Evolutionary conservation across 306 rosid species (phyloP).

Genomic region (Castanea mollissima): DNA sequence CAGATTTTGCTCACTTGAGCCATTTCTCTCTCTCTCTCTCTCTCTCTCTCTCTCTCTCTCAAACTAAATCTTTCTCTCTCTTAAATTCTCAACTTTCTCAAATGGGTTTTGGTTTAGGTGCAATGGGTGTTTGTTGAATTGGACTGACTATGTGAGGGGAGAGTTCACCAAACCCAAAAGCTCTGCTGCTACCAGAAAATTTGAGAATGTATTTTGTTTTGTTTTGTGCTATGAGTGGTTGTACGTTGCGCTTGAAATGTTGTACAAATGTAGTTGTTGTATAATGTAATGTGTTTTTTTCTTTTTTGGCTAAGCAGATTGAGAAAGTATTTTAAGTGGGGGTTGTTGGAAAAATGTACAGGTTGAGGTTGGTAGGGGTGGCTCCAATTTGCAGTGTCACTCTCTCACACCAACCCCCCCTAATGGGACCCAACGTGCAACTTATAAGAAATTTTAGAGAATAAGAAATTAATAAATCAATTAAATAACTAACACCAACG

Average conservation of each 20-base stretch:
- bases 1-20: conserved; percentile 70
- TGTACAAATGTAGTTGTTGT: neutral
- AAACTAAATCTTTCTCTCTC: neutral
- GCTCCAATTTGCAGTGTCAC: neutral
- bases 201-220: neutral
- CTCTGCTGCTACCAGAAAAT: conserved; percentile 27
- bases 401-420: neutral
- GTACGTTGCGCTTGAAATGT: neutral
- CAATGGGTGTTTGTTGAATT: conserved; percentile 37
- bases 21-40: conserved; percentile 36
- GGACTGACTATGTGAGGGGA: conserved; percentile 9
- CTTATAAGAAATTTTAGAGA: too few relatives aligned
- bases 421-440: neutral
- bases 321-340: neutral
- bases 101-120: conserved; percentile 36
- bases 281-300: neutral
- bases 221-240: neutral
- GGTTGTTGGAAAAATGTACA: neutral
- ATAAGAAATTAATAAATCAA: neutral
- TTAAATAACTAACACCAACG: neutral
- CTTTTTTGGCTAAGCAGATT: neutral
- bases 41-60: neutral
- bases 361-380: neutral
- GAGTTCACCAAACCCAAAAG: conserved; percentile 36
- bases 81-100: neutral